Conservation (phyloP, 805 yeast genomes). For the Sugiyamaella chiloensis region DNA sequence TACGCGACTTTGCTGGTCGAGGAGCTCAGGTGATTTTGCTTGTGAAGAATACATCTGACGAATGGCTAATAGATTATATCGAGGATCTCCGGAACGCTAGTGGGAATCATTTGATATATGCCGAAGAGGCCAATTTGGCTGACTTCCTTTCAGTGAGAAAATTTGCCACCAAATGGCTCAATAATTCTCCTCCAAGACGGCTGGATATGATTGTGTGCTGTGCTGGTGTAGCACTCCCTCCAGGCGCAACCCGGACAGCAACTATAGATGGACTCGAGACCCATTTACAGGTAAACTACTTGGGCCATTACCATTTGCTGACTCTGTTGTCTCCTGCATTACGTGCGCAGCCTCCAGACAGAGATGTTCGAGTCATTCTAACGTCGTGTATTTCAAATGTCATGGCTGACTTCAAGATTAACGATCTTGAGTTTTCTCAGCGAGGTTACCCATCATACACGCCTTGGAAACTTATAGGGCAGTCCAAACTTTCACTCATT, state of each 20-base stretch:
- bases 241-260: slow-evolving; percentile 58
- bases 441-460: slow-evolving; percentile 54
- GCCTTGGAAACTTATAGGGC: slow-evolving; percentile 79
- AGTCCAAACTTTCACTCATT: slow-evolving; percentile 72
- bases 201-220: slow-evolving; percentile 86
- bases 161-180: slow-evolving; percentile 93
- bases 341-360: slow-evolving; percentile 86
- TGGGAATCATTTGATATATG: slow-evolving; percentile 72
- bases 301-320: slow-evolving; percentile 76
- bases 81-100: slow-evolving; percentile 71
- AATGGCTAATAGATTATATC: slow-evolving; percentile 77
- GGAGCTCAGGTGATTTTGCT: slow-evolving; percentile 87
- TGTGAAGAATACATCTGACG: slow-evolving; percentile 59
- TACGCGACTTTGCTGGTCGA: slow-evolving; percentile 62
- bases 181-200: slow-evolving; percentile 84
- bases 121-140: slow-evolving; percentile 83
- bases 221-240: slow-evolving; percentile 80
- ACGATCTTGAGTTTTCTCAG: slow-evolving; percentile 61
- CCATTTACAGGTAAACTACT: slow-evolving; percentile 80
- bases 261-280: slow-evolving; percentile 81
- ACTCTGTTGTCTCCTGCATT: slow-evolving; percentile 79
- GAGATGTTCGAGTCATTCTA: slow-evolving; percentile 84
- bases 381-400: slow-evolving; percentile 77
- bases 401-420: slow-evolving; percentile 59
- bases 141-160: slow-evolving; percentile 73